Evolutionary conservation across 202 grass and related monocot genomes (phyloP), one percentile per base, ranked within the genome.

Genomic region (Digitaria exilis): DNA sequence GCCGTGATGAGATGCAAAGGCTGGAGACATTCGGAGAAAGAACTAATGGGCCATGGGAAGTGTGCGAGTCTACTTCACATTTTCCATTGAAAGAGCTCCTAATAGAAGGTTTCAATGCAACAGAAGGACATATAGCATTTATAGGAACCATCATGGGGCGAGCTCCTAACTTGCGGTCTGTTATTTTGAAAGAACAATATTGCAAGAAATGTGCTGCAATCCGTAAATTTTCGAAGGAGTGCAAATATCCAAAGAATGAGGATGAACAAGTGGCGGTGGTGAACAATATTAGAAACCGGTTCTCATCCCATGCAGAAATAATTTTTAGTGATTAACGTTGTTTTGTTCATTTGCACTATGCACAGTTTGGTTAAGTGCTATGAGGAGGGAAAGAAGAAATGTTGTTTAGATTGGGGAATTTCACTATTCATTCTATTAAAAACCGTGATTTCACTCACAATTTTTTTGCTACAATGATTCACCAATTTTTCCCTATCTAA

Each of bases 41-140:
- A 49, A 78, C 11, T 16, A 64, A 63, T 22, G 58, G 2, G 17
- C 18, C 41, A 16, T 78, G 75, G 75, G 58, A 78, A 49, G 75
- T 65, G 7, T 22, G 28, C 4, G 58, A 18, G 15, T 1, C 12
- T 31, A 13, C 37, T 25, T n/a, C 51, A n/a, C 42, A 37, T 49
- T 4, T 19, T 0, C 13, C 42, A 21, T 7, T 78, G 43, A 78
- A 51, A 72, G 26, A 78, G 39, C 39, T 44, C 13, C 37, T 44
- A 24, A 14, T 54, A 0, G 19, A 54, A n/a, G 39, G 65, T 69
- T 69, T 69, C 65, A 69, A 69, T 44, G 65, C 37, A 16, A 44
- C 65, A 44, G 65, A 69, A 44, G 39, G 43, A 43, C 65, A 69
- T 69, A 0, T 69, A 69, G n/a, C 42, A 12, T 69, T 69, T 22